Percentiles rank a stretch among this genome's conserved stretches.
Conservation (phyloP, 1,284 basidiomycete species). For the Ganoderma leucocontextum region DNA sequence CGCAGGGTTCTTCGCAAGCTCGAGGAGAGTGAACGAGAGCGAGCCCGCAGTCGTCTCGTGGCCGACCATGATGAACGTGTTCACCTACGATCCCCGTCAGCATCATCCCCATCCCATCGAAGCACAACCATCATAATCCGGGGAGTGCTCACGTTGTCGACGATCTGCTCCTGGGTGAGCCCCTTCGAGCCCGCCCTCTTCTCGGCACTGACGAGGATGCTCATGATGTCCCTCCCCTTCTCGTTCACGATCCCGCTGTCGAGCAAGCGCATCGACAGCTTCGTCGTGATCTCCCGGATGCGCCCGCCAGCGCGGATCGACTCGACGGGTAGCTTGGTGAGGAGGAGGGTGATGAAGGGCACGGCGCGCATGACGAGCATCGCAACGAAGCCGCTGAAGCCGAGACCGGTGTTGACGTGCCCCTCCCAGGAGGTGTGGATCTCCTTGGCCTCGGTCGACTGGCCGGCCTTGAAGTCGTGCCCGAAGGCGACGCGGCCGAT, state of each 20-base stretch:
- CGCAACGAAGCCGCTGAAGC: constrained; percentile 37
- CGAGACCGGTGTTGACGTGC: constrained; percentile 37
- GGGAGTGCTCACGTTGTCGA: constrained; percentile 32
- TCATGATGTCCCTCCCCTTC: constrained; percentile 36
- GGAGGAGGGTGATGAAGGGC: constrained; percentile 31
- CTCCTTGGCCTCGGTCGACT: constrained; percentile 35
- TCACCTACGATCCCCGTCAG: constrained; percentile 25
- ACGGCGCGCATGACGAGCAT: constrained; percentile 38
- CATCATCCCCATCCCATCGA: neutral
- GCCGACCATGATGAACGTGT: constrained; percentile 43
- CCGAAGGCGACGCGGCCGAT: constrained; percentile 40
- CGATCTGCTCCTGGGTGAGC: constrained; percentile 39
- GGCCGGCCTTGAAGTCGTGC: constrained; percentile 38
- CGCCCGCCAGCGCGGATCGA: constrained; percentile 37
- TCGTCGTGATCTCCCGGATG: constrained; percentile 37
- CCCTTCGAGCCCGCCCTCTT: constrained; percentile 21
- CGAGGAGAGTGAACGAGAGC: constrained; percentile 45
- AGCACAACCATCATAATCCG: no score
- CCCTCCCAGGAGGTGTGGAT: constrained; percentile 36
- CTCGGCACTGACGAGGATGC: constrained; percentile 35
- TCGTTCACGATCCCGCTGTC: constrained; percentile 34
- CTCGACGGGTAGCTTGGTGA: constrained; percentile 35
- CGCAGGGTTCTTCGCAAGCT: constrained; percentile 56
- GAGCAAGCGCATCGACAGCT: constrained; percentile 34
- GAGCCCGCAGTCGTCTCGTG: constrained; percentile 45